phyloP scores from a whole-genome alignment of 148 eudicot species.

The Silene latifolia region DNA sequence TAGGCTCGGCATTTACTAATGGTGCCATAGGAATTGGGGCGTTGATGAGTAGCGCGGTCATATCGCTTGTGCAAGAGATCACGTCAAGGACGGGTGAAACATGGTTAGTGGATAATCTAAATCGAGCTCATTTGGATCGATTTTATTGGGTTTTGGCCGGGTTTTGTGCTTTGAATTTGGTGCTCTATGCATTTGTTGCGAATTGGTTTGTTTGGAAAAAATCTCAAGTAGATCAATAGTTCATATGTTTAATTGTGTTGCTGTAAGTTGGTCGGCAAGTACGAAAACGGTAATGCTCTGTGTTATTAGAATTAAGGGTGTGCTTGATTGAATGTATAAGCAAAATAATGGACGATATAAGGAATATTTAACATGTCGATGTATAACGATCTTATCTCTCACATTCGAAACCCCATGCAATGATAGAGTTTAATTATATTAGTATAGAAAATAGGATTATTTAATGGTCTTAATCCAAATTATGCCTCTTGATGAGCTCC shows the following conservation, averaged over 20 bases:
- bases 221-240: conserved; percentile 17
- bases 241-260: background rate
- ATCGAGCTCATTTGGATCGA: conserved; percentile 42
- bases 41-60: conserved; percentile 47
- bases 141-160: conserved; percentile 66
- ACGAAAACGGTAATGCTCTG: too few relatives aligned
- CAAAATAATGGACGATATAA: too few relatives aligned
- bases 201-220: conserved; percentile 51
- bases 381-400: too few relatives aligned
- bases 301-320: too few relatives aligned
- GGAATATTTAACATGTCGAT: too few relatives aligned
- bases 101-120: conserved; percentile 51
- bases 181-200: conserved; percentile 36
- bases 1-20: conserved; percentile 62
- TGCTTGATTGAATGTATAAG: too few relatives aligned
- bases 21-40: conserved; percentile 53
- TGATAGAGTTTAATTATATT: too few relatives aligned
- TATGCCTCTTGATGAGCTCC: too few relatives aligned
- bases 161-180: conserved; percentile 42
- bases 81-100: conserved; percentile 34
- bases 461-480: too few relatives aligned
- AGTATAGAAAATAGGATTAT: too few relatives aligned
- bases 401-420: too few relatives aligned
- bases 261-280: too few relatives aligned
- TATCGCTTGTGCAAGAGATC: conserved; percentile 40